Evolutionary conservation across 345 rosid species (phyloP), one percentile per base, ranked within the genome.

Genomic region (Euphorbia lathyris): DNA sequence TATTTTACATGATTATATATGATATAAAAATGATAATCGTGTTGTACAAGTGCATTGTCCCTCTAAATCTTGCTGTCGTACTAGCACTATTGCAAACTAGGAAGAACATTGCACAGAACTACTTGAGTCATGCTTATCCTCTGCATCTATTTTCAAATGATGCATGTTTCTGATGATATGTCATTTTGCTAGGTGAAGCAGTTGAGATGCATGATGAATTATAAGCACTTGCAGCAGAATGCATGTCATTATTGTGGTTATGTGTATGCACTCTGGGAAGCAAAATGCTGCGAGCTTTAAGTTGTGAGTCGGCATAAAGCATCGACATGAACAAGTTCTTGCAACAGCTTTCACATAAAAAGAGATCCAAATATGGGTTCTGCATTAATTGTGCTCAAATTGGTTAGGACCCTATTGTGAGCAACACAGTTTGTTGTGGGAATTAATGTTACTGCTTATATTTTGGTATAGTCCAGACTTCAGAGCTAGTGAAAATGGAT

Each of bases 201-300:
- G 71, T 71, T 65, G 40, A 48, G 30, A 63, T 17, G 12, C 90
- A 84, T 20, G 90, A 87, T 5, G 88, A 87, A 81, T 89, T 85
- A 51, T 48, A 68, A 58, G 74, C 52, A 36, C 51, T 48, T 66
- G 12, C 47, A 22, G 72, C 29, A 53, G 66, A 51, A 34, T 19
- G 34, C 45, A 64, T n/a, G 51, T 27, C 56, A 61, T 25, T 56
- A 19, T 59, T 0, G n/a, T 65, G 48, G 66, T 38, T 32, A 32
- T 47, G 11, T 26, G 4, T n/a, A n/a, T 45, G 4, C 56, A 25
- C 25, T 19, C 23, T 48, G 9, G n/a, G 8, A 45, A 65, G 56
- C 42, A 63, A 63, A 32, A 43, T 26, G 30, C 16, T 14, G 26
- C 16, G 42, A 22, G 51, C 25, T 68, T 17, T 9, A 14, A 9